Conservation (phyloP, 2,329 filamentous ascomycete genomes). For the Alternaria brassicae region DNA sequence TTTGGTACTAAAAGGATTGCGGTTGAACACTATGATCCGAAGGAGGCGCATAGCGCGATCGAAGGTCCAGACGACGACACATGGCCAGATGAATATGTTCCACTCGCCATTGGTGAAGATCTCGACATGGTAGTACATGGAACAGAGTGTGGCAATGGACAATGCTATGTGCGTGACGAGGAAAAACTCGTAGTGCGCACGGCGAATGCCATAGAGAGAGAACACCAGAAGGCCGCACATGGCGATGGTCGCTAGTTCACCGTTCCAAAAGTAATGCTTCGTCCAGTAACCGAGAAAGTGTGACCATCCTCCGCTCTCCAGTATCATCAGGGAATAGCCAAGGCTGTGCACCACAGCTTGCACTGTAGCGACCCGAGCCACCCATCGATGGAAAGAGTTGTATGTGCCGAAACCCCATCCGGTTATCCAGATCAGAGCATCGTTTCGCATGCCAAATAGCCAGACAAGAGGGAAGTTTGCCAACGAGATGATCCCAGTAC, state of each 20-base stretch:
- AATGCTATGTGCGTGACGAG: conserved; percentile 55
- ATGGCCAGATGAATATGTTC: conserved; percentile 60
- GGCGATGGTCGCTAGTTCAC: conserved; percentile 53
- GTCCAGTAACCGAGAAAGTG: conserved; percentile 49
- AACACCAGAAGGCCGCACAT: conserved; percentile 57
- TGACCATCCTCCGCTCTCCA: conserved; percentile 49
- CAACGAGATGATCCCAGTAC: conserved; percentile 69
- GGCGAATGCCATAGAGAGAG: conserved; percentile 61
- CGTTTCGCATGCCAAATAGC: conserved; percentile 73
- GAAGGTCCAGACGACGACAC: conserved; percentile 58
- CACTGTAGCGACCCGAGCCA: conserved; percentile 67
- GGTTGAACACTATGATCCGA: conserved; percentile 56
- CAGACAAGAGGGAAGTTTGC: conserved; percentile 70
- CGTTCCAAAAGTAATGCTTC: conserved; percentile 60
- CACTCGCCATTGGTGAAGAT: conserved; percentile 59
- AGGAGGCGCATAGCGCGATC: conserved; percentile 58
- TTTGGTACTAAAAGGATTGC: conserved; percentile 46
- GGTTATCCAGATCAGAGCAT: conserved; percentile 69
- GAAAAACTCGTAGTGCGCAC: conserved; percentile 55
- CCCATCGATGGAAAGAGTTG: conserved; percentile 72
- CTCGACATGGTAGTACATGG: conserved; percentile 62
- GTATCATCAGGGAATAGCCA: conserved; percentile 61
- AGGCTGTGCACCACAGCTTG: conserved; percentile 70
- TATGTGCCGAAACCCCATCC: conserved; percentile 73
- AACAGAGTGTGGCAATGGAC: conserved; percentile 54